Evolutionary conservation across 139 green algal species (phyloP), one percentile per base, ranked within the genome.

Genomic region (Trebouxia sp.): DNA sequence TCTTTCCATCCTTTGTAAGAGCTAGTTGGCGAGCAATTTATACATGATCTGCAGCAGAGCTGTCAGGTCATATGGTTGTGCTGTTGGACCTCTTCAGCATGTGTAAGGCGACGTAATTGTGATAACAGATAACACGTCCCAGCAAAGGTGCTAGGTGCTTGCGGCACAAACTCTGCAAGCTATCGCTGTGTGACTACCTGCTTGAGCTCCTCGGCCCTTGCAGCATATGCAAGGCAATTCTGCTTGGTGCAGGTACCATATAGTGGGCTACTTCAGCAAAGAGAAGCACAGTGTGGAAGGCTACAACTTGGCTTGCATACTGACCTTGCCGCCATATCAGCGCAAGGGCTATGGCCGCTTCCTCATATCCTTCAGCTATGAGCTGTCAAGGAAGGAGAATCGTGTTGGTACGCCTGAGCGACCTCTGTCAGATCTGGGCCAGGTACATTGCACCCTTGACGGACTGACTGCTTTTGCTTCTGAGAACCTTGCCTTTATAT

Each of bases 301-400:
- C 35, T 98, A 98, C 92, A 99, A 99, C 89, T 91, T 99, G 83
- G 97, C 97, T 5, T 99, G 97, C 91, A 99, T 99, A 87, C 92
- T 99, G 26, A 98, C 94, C 15, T 89, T 99, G 84, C 97, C 97
- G 15, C 85, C 94, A 22, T 98, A 98, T 88, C 97, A 99, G 90
- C 93, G 95, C 53, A 98, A 98, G 85, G 97, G 97, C 45, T 99
- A 99, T 82, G 97, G 97, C 43, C 96, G 97, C 83, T 96, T 98
- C 84, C 92, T 99, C 75, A 99, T 99, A 84, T 87, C 91, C 28
- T 97, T 99, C 83, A 97, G 92, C 53, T 99, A 99, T 84, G 97
- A 98, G 89, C 90, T 99, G 42, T 95, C 87, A 62, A 98, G 98
- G 88, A 94, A 98, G 45, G 97, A 99, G 88, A 86, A 88, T 38